Evolutionary conservation across 2,329 filamentous ascomycete species (phyloP).

Genomic region (Cryphonectria nitschkei): DNA sequence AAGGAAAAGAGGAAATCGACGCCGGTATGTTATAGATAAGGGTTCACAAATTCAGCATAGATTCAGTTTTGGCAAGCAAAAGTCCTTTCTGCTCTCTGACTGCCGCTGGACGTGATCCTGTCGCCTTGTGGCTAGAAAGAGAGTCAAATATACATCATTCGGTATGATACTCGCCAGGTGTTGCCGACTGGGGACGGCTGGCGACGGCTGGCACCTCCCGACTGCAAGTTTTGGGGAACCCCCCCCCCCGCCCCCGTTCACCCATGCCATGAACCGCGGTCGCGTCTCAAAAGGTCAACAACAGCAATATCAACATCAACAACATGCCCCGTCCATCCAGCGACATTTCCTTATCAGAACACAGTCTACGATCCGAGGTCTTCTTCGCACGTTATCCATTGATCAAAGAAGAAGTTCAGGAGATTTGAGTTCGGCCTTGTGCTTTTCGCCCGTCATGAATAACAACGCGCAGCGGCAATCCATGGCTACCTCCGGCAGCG

Average conservation of each 20-base stretch:
- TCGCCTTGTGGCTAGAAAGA: background rate
- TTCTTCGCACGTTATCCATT: background rate
- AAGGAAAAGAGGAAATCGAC: no score
- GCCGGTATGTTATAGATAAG: no score
- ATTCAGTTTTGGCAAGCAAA: no score
- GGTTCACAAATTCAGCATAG: no score
- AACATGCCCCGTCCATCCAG: background rate
- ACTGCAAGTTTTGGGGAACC: background rate
- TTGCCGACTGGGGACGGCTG: background rate
- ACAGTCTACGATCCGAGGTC: background rate
- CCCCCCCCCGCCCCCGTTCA: no score
- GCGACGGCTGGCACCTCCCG: background rate
- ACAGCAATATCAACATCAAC: background rate
- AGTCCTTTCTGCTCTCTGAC: no score
- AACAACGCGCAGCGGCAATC: constrained; percentile 40
- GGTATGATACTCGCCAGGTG: constrained; percentile 4
- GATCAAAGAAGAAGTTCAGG: background rate
- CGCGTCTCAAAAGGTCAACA: constrained; percentile 7
- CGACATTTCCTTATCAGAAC: constrained; percentile 4
- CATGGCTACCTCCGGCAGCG: constrained; percentile 45
- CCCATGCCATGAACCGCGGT: constrained; percentile 3
- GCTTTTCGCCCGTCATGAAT: constrained; percentile 31
- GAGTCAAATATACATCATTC: no score
- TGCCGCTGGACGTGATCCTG: background rate
- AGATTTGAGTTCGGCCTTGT: background rate